Evolutionary conservation across 2,329 filamentous ascomycete species (phyloP).

Genomic region (Colletotrichum filicis): DNA sequence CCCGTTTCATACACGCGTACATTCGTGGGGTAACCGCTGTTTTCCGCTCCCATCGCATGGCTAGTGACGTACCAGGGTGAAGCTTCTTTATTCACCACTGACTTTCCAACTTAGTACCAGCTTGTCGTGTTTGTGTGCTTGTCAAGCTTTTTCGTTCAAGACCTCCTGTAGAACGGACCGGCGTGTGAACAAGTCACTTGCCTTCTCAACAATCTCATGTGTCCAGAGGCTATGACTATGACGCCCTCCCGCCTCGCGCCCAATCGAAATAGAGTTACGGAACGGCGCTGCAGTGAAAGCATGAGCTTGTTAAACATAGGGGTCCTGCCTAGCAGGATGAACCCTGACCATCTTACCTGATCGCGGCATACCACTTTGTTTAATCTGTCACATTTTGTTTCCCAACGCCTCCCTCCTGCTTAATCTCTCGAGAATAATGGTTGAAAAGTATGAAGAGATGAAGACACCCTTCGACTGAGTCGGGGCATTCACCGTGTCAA

Average conservation of each 20-base stretch:
- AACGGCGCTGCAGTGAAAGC: background rate
- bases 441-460: background rate
- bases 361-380: background rate
- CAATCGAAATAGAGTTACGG: background rate
- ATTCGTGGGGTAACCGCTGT: conserved; percentile 14
- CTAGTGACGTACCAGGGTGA: conserved; percentile 15
- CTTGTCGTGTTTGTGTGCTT: too few relatives aligned
- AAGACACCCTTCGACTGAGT: background rate
- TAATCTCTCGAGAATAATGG: background rate
- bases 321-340: conserved; percentile 17
- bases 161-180: background rate
- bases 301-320: conserved; percentile 8
- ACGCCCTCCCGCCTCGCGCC: background rate
- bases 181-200: background rate
- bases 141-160: background rate
- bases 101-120: background rate
- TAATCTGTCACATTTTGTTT: background rate
- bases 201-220: background rate
- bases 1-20: conserved; percentile 25
- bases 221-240: background rate
- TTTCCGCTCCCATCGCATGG: background rate
- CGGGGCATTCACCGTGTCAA: background rate
- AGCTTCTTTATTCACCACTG: background rate
- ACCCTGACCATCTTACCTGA: background rate
- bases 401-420: background rate